phyloP scores from a whole-genome alignment of 805 yeast genomes.

The Teunomyces barrocoloradensis region DNA sequence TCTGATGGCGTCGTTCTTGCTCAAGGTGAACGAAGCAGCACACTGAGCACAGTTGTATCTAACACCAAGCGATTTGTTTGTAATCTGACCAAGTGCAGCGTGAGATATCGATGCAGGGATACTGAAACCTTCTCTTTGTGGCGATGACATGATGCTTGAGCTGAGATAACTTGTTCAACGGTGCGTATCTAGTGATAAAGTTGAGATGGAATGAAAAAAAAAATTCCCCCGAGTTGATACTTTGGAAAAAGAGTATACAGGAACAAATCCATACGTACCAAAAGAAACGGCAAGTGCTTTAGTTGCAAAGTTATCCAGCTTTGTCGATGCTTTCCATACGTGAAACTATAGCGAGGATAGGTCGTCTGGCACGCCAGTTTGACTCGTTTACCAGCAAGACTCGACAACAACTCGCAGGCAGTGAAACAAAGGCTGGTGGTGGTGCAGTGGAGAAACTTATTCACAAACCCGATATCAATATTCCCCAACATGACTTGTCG shows the following conservation, averaged over 20 bases:
- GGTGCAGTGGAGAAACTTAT: background rate
- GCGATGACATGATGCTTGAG: conserved; percentile 37
- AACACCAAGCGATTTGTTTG: conserved; percentile 68
- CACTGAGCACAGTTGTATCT: conserved; percentile 96
- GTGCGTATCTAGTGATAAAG: conserved; percentile 1
- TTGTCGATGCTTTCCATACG: conserved; percentile 27
- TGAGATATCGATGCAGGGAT: conserved; percentile 71
- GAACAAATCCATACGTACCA: background rate
- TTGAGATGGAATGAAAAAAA: conserved; percentile 7
- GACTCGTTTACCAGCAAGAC: conserved; percentile 15
- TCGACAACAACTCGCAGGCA: background rate
- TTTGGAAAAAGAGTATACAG: conserved; percentile 1
- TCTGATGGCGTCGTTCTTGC: conserved; percentile 94
- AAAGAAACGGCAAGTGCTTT: background rate
- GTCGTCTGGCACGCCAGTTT: conserved; percentile 28
- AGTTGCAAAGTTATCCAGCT: too few species aligned
- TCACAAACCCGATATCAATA: conserved; percentile 1
- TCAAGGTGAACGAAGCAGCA: conserved; percentile 81
- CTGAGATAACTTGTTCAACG: background rate
- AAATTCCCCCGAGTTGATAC: background rate
- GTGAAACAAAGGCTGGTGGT: background rate
- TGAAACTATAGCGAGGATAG: conserved; percentile 33
- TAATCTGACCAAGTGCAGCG: conserved; percentile 82
- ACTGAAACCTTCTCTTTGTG: conserved; percentile 82
- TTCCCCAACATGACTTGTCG: background rate